Evolutionary conservation across 2,329 filamentous ascomycete species (phyloP), one percentile per base, ranked within the genome.

Genomic region (Penicillium sp.): DNA sequence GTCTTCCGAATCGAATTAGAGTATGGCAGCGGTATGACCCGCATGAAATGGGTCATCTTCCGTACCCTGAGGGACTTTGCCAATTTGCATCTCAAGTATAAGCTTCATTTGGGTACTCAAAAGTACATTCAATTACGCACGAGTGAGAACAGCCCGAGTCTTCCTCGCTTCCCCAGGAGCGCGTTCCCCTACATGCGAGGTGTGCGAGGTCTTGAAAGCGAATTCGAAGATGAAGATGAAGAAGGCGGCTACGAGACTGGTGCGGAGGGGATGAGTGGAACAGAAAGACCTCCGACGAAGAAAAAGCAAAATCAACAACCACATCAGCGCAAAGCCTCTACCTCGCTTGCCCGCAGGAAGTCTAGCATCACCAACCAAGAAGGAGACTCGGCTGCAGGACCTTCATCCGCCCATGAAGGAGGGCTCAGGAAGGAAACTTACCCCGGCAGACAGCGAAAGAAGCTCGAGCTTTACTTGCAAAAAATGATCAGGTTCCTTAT

Each of bases 401-500:
- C 68, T 52, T 59, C 67, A 6, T 64, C 61, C 27, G 60, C 64
- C 13, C 61, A 67, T 44, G 71, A 69, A 68, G 70, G 67, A 6
- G 70, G 72, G 39, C 65, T 65, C 18, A 78, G 77, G 56, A 78
- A 75, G 59, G 80, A 84, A 51, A 76, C 78, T 3, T 95, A 93
- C 63, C 84, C 90, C 38, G 90, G 95, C 64, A 86, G 84, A 58
- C 92, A 97, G 73, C 84, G 93, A 53, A 88, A 86, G 64, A 90
- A 90, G 69, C 78, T 99, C 30, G 94, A 97, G 70, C 85, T 86
- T 45, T 99, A 99, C 70, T 78, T 99, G 18, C 90, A 93, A 60
- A 89, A 93, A 66, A 91, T 97, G 86, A 93, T 97, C 56, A 86
- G 90, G 51, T 97, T 93, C 83, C 85, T 99, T 65, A 97, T 99